Evolutionary conservation across 1,284 basidiomycete species (phyloP).

Genomic region (Ustilago xerochloae): DNA sequence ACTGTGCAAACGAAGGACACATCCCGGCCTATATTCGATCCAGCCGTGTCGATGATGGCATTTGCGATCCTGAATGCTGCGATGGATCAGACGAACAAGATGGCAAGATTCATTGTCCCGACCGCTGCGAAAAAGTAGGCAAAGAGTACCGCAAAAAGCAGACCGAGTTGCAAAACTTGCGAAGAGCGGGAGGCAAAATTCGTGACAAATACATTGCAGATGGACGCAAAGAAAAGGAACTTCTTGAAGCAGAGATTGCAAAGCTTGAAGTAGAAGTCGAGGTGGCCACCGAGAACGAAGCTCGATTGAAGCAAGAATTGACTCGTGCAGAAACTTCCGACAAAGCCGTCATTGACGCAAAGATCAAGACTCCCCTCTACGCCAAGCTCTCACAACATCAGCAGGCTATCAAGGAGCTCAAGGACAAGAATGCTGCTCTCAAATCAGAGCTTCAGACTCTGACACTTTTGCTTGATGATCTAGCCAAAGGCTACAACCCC

Average conservation of each 20-base stretch:
- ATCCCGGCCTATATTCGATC: constrained; percentile 81
- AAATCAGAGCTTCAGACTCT: constrained; percentile 80
- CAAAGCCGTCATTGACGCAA: constrained; percentile 69
- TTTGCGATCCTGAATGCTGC: constrained; percentile 96
- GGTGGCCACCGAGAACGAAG: constrained; percentile 71
- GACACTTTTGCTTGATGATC: constrained; percentile 82
- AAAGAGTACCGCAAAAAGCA: constrained; percentile 76
- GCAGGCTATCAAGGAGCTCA: constrained; percentile 80
- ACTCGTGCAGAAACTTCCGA: constrained; percentile 48
- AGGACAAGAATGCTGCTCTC: constrained; percentile 78
- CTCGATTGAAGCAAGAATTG: constrained; percentile 36
- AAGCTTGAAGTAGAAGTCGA: constrained; percentile 74
- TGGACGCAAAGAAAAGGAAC: constrained; percentile 75
- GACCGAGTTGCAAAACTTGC: constrained; percentile 79
- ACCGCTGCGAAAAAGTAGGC: constrained; percentile 82
- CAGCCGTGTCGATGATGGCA: constrained; percentile 90
- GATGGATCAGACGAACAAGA: constrained; percentile 92
- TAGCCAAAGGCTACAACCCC: constrained; percentile 89
- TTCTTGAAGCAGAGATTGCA: constrained; percentile 56
- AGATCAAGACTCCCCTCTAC: constrained; percentile 85
- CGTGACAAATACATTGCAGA: constrained; percentile 85
- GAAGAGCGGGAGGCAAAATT: constrained; percentile 86
- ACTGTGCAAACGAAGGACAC: constrained; percentile 89
- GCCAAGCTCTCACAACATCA: constrained; percentile 79
- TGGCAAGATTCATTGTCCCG: constrained; percentile 75